These are phyloP conservation scores for Tremella mesenterica DNA, from an alignment of 768 basidiomycete genomes.

Conservation along the genomic window DNA sequence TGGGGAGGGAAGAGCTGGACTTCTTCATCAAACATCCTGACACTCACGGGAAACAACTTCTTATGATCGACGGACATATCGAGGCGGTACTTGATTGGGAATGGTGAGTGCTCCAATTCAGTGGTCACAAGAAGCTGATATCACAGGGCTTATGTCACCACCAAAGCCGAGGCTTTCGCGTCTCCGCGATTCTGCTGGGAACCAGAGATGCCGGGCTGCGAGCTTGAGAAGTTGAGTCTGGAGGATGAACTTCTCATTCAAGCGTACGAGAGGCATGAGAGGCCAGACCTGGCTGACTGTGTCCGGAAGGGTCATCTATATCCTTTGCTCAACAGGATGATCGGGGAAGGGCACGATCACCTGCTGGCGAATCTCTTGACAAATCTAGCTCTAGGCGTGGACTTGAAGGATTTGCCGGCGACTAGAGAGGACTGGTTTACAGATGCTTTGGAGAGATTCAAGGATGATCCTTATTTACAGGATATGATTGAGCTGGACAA, in stretches of 20 bases:
- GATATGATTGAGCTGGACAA: too few species aligned
- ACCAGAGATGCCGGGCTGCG: background rate
- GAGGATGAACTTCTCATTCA: background rate
- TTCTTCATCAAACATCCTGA: background rate
- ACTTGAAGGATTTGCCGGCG: background rate
- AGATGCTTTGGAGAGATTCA: background rate
- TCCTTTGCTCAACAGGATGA: background rate
- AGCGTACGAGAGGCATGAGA: conserved; percentile 3
- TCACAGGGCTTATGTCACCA: background rate
- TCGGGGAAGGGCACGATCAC: background rate
- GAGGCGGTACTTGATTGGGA: conserved; percentile 1
- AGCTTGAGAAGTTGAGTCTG: background rate
- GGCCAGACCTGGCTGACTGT: conserved; percentile 8
- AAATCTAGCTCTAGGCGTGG: background rate
- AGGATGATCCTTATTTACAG: too few species aligned
- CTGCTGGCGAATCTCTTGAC: background rate
- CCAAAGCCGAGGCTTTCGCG: background rate
- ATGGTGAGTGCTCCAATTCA: background rate
- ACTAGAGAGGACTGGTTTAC: background rate
- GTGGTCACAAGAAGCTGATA: too few species aligned
- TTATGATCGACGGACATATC: background rate
- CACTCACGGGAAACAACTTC: background rate
- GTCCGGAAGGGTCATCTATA: conserved; percentile 8
- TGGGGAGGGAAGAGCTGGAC: background rate
- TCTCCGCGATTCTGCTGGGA: background rate